phyloP scores from a whole-genome alignment of 257 asterid genomes.

The Solanum microdontum region DNA sequence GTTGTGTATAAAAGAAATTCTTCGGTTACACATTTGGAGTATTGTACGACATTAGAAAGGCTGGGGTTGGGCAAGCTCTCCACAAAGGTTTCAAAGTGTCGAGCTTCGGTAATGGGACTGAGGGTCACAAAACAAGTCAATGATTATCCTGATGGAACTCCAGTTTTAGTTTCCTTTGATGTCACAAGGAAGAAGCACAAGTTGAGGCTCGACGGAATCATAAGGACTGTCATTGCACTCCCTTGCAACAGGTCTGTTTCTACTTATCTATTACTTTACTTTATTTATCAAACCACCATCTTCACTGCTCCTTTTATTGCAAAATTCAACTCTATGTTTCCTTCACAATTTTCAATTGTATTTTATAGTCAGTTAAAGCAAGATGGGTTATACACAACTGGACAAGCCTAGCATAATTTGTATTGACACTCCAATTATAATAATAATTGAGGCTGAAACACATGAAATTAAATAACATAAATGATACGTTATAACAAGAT shows the following conservation, averaged over 20 bases:
- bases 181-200: slow-evolving; percentile 59
- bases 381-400: not conserved
- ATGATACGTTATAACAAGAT: not conserved
- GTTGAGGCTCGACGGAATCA: slow-evolving; percentile 71
- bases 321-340: not conserved
- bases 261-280: not conserved
- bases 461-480: not conserved
- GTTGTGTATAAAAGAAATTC: slow-evolving; percentile 56
- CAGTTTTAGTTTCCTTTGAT: slow-evolving; percentile 68
- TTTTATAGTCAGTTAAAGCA: not conserved
- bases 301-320: not conserved
- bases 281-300: not conserved
- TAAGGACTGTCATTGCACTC: slow-evolving; percentile 60
- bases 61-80: slow-evolving; percentile 61
- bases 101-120: slow-evolving; percentile 82
- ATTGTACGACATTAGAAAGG: slow-evolving; percentile 81
- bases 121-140: slow-evolving; percentile 53
- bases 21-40: slow-evolving; percentile 53
- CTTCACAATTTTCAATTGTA: not conserved
- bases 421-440: not conserved
- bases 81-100: slow-evolving; percentile 41
- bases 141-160: slow-evolving; percentile 64
- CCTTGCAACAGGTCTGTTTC: slow-evolving; percentile 58
- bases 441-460: not conserved
- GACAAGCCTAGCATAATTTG: not conserved